These are phyloP conservation scores for Sporothrix mexicana DNA, from an alignment of 2,329 filamentous ascomycete species.

Conservation along the genomic window DNA sequence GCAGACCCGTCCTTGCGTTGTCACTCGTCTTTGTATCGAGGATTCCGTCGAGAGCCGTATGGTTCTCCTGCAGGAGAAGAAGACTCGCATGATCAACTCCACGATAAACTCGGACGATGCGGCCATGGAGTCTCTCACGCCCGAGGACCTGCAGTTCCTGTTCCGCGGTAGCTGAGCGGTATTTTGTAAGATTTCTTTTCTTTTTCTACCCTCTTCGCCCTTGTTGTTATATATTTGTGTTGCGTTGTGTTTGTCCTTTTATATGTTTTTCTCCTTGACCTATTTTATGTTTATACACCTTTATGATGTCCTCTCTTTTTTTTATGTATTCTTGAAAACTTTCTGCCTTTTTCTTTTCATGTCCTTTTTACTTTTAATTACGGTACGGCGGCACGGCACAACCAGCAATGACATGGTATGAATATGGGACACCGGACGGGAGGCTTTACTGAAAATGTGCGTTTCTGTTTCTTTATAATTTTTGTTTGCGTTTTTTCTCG, in stretches of 20 bases:
- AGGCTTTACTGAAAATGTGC: not conserved
- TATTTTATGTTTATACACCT: not conserved
- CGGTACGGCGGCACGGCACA: not conserved
- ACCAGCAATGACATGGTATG: not conserved
- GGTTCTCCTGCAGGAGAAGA: slow-evolving; percentile 96
- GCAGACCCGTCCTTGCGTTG: slow-evolving; percentile 89
- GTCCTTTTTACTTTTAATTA: not conserved
- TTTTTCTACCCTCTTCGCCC: too few relatives aligned
- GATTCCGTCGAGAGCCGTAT: slow-evolving; percentile 97
- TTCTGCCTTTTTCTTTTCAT: not conserved
- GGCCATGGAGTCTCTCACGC: slow-evolving; percentile 87
- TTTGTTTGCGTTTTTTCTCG: too few relatives aligned
- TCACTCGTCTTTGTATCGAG: slow-evolving; percentile 93
- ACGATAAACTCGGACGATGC: slow-evolving; percentile 93
- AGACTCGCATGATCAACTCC: slow-evolving; percentile 95
- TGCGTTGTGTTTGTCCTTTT: not conserved
- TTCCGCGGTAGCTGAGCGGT: slow-evolving; percentile 70
- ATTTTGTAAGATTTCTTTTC: not conserved
- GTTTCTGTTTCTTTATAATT: too few relatives aligned
- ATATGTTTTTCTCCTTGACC: not conserved
- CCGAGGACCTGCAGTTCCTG: slow-evolving; percentile 93
- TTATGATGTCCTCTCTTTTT: not conserved
- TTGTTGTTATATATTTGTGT: too few relatives aligned
- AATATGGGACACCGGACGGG: not conserved
- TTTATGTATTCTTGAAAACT: not conserved